A percentile compares a stretch with the other conserved stretches of the same genome.
Conservation (phyloP, 305 asterid genomes). For the Fraxinus paxiana region DNA sequence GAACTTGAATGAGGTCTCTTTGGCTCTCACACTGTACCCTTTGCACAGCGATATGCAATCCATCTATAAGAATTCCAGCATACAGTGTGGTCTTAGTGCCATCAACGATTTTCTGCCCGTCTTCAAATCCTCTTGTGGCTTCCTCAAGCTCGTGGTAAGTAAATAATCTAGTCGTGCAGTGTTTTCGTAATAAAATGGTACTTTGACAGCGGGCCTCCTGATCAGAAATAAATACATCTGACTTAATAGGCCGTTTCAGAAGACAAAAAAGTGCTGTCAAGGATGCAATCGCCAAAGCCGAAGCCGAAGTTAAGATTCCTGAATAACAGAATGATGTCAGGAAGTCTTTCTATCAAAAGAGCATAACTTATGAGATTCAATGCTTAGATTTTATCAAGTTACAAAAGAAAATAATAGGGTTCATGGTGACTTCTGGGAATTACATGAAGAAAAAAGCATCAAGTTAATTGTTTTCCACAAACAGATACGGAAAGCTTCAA, state of each 20-base stretch:
- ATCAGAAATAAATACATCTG: slow-evolving; percentile 33
- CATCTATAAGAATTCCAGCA: slow-evolving; percentile 40
- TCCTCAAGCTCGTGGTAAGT: slow-evolving; percentile 57
- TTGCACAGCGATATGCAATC: slow-evolving; percentile 46
- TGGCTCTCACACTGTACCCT: slow-evolving; percentile 38
- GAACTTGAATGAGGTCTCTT: slow-evolving; percentile 30
- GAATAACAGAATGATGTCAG: slow-evolving; percentile 25
- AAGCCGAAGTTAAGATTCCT: slow-evolving; percentile 42
- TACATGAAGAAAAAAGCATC: background rate
- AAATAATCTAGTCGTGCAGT: slow-evolving; percentile 36
- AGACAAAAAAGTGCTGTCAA: slow-evolving; percentile 45
- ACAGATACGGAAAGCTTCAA: background rate
- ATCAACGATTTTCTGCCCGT: slow-evolving; percentile 36
- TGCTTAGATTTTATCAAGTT: background rate
- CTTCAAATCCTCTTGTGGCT: slow-evolving; percentile 57
- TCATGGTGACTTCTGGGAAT: background rate
- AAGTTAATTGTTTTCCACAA: background rate
- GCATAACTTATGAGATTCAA: background rate
- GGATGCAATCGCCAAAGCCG: slow-evolving; percentile 40
- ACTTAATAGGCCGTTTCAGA: slow-evolving; percentile 35
- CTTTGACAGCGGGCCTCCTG: slow-evolving; percentile 26
- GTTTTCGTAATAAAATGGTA: slow-evolving; percentile 30
- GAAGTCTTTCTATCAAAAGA: background rate
- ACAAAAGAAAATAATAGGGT: background rate
- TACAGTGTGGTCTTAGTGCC: slow-evolving; percentile 33